These are phyloP conservation scores for Darksidea phi DNA, from an alignment of 495 filamentous ascomycete species.

Conservation along the genomic window DNA sequence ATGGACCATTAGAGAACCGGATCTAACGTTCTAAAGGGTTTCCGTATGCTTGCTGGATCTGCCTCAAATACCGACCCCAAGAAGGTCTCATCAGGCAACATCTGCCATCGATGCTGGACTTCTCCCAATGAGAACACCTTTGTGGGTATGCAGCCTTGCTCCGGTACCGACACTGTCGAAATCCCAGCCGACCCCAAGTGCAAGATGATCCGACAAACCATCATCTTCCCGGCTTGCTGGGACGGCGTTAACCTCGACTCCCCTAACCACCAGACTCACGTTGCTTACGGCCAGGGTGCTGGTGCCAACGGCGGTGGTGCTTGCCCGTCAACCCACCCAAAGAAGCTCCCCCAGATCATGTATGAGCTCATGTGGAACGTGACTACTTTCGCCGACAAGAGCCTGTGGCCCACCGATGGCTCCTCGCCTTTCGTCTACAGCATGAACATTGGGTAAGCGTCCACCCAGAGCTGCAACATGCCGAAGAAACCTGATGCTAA, in stretches of 20 bases:
- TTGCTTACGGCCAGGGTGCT: slow-evolving; percentile 46
- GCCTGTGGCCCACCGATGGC: slow-evolving; percentile 47
- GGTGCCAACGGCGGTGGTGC: slow-evolving; percentile 45
- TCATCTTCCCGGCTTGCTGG: slow-evolving; percentile 56
- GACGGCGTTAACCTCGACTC: slow-evolving; percentile 56
- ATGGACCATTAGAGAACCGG: not conserved
- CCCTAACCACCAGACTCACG: slow-evolving; percentile 53
- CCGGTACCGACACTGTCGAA: slow-evolving; percentile 29
- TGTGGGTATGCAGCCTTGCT: slow-evolving; percentile 27
- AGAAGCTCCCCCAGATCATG: slow-evolving; percentile 53
- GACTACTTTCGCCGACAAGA: slow-evolving; percentile 44
- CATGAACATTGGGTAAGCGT: slow-evolving; percentile 51
- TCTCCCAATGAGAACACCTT: slow-evolving; percentile 43
- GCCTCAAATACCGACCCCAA: slow-evolving; percentile 40
- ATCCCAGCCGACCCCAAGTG: slow-evolving; percentile 43
- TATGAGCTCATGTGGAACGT: slow-evolving; percentile 55
- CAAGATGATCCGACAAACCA: slow-evolving; percentile 58
- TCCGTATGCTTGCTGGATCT: slow-evolving; percentile 33
- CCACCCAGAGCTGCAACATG: too few species aligned
- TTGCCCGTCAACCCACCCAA: slow-evolving; percentile 52
- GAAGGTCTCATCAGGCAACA: slow-evolving; percentile 43
- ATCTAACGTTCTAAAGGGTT: slow-evolving; percentile 12
- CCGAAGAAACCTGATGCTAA: slow-evolving; percentile 29
- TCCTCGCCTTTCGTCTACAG: slow-evolving; percentile 50
- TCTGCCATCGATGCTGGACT: slow-evolving; percentile 53